Percentiles rank a stretch among this genome's conserved stretches.
Evolutionary conservation across 2,329 filamentous ascomycete species (phyloP).

Genomic region (Falciphora oryzae): DNA sequence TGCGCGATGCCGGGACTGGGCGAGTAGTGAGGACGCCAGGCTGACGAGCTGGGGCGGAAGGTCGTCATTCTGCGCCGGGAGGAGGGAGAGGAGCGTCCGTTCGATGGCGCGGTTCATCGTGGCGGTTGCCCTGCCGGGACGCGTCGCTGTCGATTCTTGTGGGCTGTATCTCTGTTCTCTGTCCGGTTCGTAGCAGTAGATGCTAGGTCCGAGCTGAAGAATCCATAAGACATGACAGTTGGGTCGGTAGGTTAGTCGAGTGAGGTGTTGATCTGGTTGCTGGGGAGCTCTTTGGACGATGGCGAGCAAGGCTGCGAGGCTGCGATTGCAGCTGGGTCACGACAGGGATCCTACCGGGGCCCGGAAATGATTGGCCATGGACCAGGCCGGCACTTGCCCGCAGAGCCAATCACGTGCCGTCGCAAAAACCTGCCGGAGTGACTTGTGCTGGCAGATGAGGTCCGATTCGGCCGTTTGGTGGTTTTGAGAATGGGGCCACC

Average conservation of each 20-base stretch:
- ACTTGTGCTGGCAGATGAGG: neutral
- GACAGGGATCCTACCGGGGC: neutral
- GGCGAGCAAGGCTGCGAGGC: neutral
- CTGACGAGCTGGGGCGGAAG: slow-evolving; percentile 66
- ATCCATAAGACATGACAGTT: too few relatives aligned
- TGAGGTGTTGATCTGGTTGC: neutral
- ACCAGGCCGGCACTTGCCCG: neutral
- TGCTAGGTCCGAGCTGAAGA: too few relatives aligned
- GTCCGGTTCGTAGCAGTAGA: neutral
- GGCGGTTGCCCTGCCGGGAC: neutral
- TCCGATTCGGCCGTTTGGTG: neutral
- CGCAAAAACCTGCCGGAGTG: neutral
- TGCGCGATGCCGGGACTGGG: slow-evolving; percentile 73
- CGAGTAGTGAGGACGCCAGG: slow-evolving; percentile 66
- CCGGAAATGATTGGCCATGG: neutral
- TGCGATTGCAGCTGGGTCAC: neutral
- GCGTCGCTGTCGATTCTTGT: neutral
- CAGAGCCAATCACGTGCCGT: neutral
- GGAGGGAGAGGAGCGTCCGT: slow-evolving; percentile 64
- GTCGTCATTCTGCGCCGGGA: slow-evolving; percentile 62
- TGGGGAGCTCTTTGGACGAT: neutral
- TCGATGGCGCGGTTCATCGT: slow-evolving; percentile 70
- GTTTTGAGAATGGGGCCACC: neutral
- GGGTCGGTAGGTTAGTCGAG: too few relatives aligned
- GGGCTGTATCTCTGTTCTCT: neutral